Evolutionary conservation across 495 filamentous ascomycete species (phyloP).

Genomic region (Penicillium waksmanii): DNA sequence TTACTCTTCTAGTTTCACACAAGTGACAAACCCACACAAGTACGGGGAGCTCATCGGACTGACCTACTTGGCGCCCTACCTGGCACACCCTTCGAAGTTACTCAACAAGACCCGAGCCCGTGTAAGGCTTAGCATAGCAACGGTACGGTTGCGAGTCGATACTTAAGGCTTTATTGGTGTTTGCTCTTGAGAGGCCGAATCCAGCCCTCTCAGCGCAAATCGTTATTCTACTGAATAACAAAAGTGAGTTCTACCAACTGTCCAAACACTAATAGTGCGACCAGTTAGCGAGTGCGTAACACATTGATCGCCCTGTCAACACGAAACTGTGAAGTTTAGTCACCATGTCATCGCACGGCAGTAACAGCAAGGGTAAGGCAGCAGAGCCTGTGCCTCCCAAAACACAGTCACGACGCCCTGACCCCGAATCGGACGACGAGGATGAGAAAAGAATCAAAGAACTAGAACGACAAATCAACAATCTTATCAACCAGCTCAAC

Average conservation of each 20-base stretch:
- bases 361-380: background rate
- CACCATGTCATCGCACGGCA: background rate
- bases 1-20: background rate
- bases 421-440: background rate
- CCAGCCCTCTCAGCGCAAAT: no score
- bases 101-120: no score
- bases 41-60: constrained; percentile 4
- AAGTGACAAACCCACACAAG: background rate
- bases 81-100: constrained; percentile 1
- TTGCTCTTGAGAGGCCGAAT: no score
- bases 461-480: background rate
- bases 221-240: no score
- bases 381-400: background rate
- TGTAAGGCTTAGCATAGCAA: no score
- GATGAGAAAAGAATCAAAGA: background rate
- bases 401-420: background rate
- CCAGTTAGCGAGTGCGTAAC: no score
- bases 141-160: no score
- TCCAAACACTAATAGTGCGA: no score
- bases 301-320: background rate
- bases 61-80: constrained; percentile 4
- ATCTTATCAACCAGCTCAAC: background rate
- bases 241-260: no score
- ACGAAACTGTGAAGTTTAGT: background rate
- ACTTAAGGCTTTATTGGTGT: no score